A percentile compares a stretch with the other conserved stretches of the same genome.
These are phyloP conservation scores for Orbilia ellipsospora DNA, from an alignment of 2,329 filamentous ascomycete genomes.

Conservation along the genomic window DNA sequence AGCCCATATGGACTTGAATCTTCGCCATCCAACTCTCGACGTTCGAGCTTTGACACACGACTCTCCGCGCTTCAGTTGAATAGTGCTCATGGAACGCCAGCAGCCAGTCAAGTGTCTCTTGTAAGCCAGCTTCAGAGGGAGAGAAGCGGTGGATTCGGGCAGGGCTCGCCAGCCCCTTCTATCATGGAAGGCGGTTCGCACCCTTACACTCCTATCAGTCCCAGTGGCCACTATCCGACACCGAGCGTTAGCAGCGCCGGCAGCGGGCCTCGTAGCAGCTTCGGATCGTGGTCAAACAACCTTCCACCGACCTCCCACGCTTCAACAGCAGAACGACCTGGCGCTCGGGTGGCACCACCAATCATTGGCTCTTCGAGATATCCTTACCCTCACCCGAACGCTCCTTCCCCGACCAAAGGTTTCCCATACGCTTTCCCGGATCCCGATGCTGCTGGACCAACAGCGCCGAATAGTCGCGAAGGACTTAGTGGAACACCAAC, in stretches of 20 bases:
- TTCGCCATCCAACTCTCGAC: conserved; percentile 58
- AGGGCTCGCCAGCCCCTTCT: conserved; percentile 56
- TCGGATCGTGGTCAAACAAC: conserved; percentile 54
- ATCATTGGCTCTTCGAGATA: conserved; percentile 59
- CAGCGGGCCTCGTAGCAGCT: conserved; percentile 53
- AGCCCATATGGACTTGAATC: conserved; percentile 56
- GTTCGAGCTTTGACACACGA: conserved; percentile 59
- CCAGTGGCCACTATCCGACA: conserved; percentile 47
- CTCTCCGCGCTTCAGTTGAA: conserved; percentile 55
- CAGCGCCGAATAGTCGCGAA: conserved; percentile 51
- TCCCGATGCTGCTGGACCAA: conserved; percentile 58
- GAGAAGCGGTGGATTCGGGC: conserved; percentile 57
- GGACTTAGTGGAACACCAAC: conserved; percentile 30
- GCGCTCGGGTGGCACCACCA: conserved; percentile 57
- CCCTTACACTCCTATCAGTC: conserved; percentile 53
- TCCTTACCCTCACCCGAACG: conserved; percentile 59
- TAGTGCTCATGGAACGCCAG: conserved; percentile 57
- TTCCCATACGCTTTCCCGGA: conserved; percentile 60
- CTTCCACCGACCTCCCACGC: conserved; percentile 53
- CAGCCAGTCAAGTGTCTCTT: conserved; percentile 59
- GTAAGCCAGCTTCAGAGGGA: conserved; percentile 59
- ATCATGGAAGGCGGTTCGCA: conserved; percentile 50
- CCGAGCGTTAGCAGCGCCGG: conserved; percentile 54
- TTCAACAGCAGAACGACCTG: conserved; percentile 33
- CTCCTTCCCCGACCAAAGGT: conserved; percentile 59